A percentile compares a stretch with the other conserved stretches of the same genome.
Conservation (phyloP, 768 basidiomycete species). For the Psilocybe cubensis region DNA sequence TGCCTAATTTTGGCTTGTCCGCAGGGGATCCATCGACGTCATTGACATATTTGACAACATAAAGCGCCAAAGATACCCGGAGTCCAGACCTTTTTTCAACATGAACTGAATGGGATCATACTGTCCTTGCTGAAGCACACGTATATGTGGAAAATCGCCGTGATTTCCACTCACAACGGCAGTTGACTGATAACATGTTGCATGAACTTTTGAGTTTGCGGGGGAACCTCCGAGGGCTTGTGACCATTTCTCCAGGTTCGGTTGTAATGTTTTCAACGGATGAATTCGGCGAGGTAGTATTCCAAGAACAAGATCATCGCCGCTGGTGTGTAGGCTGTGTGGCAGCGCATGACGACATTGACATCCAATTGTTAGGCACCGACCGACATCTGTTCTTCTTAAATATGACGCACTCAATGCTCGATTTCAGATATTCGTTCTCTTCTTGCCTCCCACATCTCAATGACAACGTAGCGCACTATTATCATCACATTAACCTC, state of each 20-base stretch:
- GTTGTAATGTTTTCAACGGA: too few relatives aligned
- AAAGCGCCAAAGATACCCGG: background rate
- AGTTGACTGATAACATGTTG: background rate
- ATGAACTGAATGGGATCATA: background rate
- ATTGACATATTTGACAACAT: background rate
- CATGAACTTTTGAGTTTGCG: background rate
- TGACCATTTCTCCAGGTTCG: background rate
- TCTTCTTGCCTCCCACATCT: background rate
- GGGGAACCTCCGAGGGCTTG: background rate
- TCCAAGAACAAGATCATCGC: background rate
- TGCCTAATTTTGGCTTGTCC: background rate
- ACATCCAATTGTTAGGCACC: background rate
- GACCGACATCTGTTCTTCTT: background rate
- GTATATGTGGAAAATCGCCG: background rate
- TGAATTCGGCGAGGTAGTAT: too few relatives aligned
- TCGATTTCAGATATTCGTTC: background rate
- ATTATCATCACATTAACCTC: background rate
- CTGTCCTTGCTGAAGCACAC: background rate
- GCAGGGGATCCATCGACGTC: background rate
- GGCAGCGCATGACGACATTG: background rate
- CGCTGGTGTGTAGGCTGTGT: background rate
- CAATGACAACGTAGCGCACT: conserved; percentile 7
- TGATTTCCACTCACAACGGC: conserved; percentile 4
- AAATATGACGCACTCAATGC: background rate
- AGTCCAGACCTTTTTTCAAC: conserved; percentile 2